A percentile compares a stretch with the other conserved stretches of the same genome.
phyloP scores from a whole-genome alignment of 2,329 filamentous ascomycete genomes.

The Penicillium sp. region DNA sequence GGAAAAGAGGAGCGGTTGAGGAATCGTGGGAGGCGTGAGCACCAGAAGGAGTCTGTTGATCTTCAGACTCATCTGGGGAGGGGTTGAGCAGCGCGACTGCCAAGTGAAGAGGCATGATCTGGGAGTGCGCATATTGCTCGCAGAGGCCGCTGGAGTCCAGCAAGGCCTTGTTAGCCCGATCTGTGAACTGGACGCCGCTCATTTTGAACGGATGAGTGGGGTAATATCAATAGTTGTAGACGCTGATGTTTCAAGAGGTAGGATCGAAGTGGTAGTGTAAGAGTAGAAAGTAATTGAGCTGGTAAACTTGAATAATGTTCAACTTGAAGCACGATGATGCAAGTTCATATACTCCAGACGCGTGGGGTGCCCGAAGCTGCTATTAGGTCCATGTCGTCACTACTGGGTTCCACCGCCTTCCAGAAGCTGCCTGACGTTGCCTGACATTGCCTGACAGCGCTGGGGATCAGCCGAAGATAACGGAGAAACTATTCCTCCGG shows the following conservation, averaged over 20 bases:
- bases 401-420: slow-evolving; percentile 37
- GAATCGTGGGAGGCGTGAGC: slow-evolving; percentile 65
- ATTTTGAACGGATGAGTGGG: slow-evolving; percentile 30
- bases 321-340: slow-evolving; percentile 8
- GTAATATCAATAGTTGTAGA: slow-evolving; percentile 4
- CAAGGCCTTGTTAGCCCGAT: slow-evolving; percentile 85
- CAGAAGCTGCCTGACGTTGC: slow-evolving; percentile 27
- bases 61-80: slow-evolving; percentile 64
- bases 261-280: too few species aligned
- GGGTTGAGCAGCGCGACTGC: slow-evolving; percentile 59
- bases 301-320: not conserved
- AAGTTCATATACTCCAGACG: slow-evolving; percentile 24
- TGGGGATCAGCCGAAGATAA: not conserved
- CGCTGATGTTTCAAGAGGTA: not conserved
- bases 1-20: slow-evolving; percentile 73
- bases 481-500: not conserved
- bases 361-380: slow-evolving; percentile 18
- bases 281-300: not conserved
- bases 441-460: slow-evolving; percentile 1
- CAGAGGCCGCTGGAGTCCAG: slow-evolving; percentile 85
- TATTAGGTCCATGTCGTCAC: slow-evolving; percentile 32
- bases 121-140: slow-evolving; percentile 85
- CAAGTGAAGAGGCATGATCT: slow-evolving; percentile 86
- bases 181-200: slow-evolving; percentile 71
- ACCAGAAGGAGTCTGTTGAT: slow-evolving; percentile 62